phyloP scores from a whole-genome alignment of 768 basidiomycete genomes.

The Agrocybe chaxingu region DNA sequence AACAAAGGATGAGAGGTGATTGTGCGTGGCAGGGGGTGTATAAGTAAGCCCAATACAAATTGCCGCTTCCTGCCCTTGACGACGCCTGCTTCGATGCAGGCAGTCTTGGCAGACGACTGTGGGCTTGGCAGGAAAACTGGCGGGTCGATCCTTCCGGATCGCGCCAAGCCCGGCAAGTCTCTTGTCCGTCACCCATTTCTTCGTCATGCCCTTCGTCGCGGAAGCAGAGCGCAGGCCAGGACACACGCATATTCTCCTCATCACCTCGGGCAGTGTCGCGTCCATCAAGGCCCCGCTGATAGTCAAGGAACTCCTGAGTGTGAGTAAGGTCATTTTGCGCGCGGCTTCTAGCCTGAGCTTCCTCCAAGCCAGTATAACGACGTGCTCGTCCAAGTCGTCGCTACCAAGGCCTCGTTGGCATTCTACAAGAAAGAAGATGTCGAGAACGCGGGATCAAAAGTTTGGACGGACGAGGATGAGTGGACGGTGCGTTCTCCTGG shows the following conservation, averaged over 20 bases:
- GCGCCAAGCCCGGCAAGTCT: constrained; percentile 2
- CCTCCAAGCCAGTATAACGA: constrained; percentile 53
- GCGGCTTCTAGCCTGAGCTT: not conserved
- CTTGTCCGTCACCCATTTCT: not conserved
- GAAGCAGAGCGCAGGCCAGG: constrained; percentile 38
- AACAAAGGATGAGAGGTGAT: constrained; percentile 5
- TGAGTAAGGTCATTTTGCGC: constrained; percentile 17
- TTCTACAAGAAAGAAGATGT: constrained; percentile 68
- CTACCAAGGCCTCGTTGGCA: constrained; percentile 72
- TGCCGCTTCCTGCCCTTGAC: not conserved
- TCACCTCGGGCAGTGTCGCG: constrained; percentile 94
- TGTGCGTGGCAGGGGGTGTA: not conserved
- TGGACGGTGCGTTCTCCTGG: constrained; percentile 66
- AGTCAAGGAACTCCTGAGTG: constrained; percentile 66
- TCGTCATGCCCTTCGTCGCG: constrained; percentile 33
- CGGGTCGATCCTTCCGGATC: not conserved
- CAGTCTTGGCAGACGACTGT: too few species aligned
- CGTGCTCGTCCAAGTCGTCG: constrained; percentile 79
- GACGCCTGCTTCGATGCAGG: not conserved
- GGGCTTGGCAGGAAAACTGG: not conserved
- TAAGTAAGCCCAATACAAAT: constrained; percentile 6
- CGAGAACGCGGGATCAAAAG: constrained; percentile 46
- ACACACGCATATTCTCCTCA: constrained; percentile 68
- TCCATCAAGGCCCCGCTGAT: constrained; percentile 93
- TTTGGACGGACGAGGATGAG: constrained; percentile 93